phyloP scores from a whole-genome alignment of 345 rosid genomes.

The Bretschneidera sinensis region DNA sequence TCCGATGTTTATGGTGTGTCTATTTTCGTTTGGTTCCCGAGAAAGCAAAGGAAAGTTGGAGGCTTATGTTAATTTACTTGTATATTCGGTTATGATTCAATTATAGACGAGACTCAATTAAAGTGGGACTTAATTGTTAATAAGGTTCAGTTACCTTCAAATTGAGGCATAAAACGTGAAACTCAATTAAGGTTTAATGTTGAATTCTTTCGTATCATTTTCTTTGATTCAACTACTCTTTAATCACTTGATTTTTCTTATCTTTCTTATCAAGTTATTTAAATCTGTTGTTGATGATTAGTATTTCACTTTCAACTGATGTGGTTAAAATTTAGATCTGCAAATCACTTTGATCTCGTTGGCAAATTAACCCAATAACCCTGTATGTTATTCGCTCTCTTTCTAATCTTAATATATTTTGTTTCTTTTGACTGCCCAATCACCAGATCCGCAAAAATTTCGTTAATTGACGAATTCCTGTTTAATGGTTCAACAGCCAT shows the following conservation, averaged over 20 bases:
- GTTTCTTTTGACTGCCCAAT: not conserved
- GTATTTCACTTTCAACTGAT: too few relatives aligned
- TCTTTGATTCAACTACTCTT: not conserved
- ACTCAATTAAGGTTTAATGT: too few relatives aligned
- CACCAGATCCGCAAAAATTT: conserved; percentile 20
- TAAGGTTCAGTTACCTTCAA: not conserved
- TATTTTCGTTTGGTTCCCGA: conserved; percentile 6
- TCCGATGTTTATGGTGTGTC: not conserved
- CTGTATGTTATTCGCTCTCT: too few relatives aligned
- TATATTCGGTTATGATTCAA: not conserved
- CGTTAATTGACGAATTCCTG: conserved; percentile 25
- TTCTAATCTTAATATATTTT: not conserved
- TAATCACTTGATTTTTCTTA: not conserved
- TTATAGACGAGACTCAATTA: too few relatives aligned
- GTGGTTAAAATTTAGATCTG: too few relatives aligned
- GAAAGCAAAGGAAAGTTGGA: not conserved
- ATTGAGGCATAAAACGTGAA: not conserved
- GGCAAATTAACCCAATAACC: too few relatives aligned
- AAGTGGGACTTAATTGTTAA: not conserved
- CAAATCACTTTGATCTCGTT: too few relatives aligned
- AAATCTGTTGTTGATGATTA: too few relatives aligned
- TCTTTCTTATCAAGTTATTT: too few relatives aligned
- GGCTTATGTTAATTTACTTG: not conserved
- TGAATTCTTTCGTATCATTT: too few relatives aligned
- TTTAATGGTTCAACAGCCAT: conserved; percentile 17